Conservation (phyloP, 345 rosid species). For the Excoecaria agallocha region DNA sequence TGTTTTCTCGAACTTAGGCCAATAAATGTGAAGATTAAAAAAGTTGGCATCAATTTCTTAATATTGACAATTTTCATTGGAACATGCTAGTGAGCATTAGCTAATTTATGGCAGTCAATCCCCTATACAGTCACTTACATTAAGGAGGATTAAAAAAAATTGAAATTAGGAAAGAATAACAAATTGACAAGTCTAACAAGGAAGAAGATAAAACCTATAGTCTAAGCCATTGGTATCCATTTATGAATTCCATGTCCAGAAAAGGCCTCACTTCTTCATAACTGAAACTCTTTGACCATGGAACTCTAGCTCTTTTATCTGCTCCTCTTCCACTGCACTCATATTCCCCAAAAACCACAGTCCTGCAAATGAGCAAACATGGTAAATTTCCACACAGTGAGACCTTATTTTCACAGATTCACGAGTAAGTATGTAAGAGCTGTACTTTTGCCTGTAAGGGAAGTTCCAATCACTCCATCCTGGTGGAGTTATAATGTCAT, state of each 20-base stretch:
- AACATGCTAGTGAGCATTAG: background rate
- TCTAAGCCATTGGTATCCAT: constrained; percentile 76
- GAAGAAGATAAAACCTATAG: constrained; percentile 30
- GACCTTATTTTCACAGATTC: background rate
- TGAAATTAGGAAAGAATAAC: constrained; percentile 10
- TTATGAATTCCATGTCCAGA: constrained; percentile 55
- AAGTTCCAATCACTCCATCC: constrained; percentile 91
- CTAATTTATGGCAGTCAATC: background rate
- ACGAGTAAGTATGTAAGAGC: background rate
- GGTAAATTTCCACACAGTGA: background rate
- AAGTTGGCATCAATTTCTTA: no score
- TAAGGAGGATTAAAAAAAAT: constrained; percentile 10
- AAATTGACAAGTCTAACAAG: background rate
- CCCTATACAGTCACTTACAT: background rate
- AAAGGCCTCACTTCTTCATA: constrained; percentile 52
- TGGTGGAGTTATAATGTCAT: constrained; percentile 52
- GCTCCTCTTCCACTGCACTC: constrained; percentile 84
- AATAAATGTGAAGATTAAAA: no score
- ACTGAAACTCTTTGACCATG: constrained; percentile 63
- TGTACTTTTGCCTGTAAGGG: constrained; percentile 56
- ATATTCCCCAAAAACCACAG: constrained; percentile 72
- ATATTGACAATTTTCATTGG: background rate
- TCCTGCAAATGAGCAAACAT: constrained; percentile 40
- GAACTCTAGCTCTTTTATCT: constrained; percentile 48
- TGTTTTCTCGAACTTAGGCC: background rate